Base-by-base conservation (phyloP, 1,139 yeast species). In the Candida tropicalis region DNA sequence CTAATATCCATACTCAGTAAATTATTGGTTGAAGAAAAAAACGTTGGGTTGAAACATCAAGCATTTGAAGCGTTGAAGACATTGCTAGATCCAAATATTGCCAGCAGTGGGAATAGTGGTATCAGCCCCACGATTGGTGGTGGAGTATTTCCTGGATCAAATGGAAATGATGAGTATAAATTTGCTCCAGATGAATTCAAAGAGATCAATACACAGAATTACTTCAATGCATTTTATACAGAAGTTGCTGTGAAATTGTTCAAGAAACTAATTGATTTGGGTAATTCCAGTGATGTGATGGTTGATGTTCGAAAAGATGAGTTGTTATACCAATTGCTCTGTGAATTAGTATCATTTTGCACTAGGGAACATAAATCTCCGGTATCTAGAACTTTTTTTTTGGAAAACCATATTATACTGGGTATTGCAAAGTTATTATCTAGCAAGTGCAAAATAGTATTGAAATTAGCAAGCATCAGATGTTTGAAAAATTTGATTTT, bases 51-150 rank as follows among this genome's bases (percentile, higher is more conserved):
- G 40, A 84, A 87, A 57, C 79, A 85, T 4, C 97, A 90, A 60
- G 87, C 93, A 1, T 81, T 80, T 48, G 97, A 90, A 63, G 96
- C 97, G 0, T 65, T 91, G 39, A 82, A 83, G 55, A 81, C 84
- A 1, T 64, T 90, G 32, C 67, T 89, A 12, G 93, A 86, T 55
- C 82, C 89, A 1, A 75, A 74, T 43, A 66, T 70, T 8, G 69
- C 73, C 3, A 38, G 37, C 10, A 40, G 22, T 28, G 44, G 38
- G 2, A 42, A 22, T 20, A 23, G 26, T 25, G 47, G 40, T 28
- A 17, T 42, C 6, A 38, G 40, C 22, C 26, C 37, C 3, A 17
- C 28, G 6, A 35, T 25, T 9, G 46, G 38, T n/a, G 32, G 35
- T 18, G 40, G 38, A 11, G 20, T 17, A 10, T 33, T 28, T 9